Evolutionary conservation across 192 early-diverging fungal genomes (phyloP).

Genomic region (Endogone sp.): DNA sequence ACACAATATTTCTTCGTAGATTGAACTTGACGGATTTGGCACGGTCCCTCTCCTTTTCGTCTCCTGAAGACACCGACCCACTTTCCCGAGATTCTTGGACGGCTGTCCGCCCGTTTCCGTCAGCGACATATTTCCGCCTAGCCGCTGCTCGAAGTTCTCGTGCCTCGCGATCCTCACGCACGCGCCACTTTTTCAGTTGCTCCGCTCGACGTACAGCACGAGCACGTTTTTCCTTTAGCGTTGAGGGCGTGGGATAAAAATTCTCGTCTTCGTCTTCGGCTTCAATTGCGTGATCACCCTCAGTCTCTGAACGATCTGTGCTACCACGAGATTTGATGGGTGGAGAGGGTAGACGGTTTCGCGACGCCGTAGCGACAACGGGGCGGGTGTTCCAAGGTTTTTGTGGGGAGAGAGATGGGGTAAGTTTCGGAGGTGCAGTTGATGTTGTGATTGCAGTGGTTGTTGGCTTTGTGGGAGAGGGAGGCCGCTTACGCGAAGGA

Average conservation of each 20-base stretch:
- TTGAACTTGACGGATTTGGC: conserved; percentile 25
- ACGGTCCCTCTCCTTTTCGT: neutral
- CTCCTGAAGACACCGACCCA: neutral
- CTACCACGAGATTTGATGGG: neutral
- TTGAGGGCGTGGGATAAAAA: conserved; percentile 8
- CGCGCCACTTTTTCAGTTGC: conserved; percentile 29
- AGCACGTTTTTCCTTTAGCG: conserved; percentile 23
- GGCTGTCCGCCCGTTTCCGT: neutral
- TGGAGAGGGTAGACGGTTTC: neutral
- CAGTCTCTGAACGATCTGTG: neutral
- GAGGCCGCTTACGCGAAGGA: neutral
- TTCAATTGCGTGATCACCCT: neutral
- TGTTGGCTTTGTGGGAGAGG: neutral
- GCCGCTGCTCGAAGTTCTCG: conserved; percentile 9
- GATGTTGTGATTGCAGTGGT: neutral
- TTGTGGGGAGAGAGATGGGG: neutral
- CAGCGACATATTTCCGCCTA: conserved; percentile 5
- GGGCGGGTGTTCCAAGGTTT: neutral
- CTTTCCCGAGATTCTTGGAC: neutral
- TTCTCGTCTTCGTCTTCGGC: neutral
- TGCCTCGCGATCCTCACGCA: conserved; percentile 28
- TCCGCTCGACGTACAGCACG: conserved; percentile 22
- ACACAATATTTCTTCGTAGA: conserved; percentile 18
- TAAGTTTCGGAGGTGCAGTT: neutral
- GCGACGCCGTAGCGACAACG: neutral